Evolutionary conservation across 1,284 basidiomycete genomes (phyloP).

Genomic region (Filobasidium uniguttulatum): DNA sequence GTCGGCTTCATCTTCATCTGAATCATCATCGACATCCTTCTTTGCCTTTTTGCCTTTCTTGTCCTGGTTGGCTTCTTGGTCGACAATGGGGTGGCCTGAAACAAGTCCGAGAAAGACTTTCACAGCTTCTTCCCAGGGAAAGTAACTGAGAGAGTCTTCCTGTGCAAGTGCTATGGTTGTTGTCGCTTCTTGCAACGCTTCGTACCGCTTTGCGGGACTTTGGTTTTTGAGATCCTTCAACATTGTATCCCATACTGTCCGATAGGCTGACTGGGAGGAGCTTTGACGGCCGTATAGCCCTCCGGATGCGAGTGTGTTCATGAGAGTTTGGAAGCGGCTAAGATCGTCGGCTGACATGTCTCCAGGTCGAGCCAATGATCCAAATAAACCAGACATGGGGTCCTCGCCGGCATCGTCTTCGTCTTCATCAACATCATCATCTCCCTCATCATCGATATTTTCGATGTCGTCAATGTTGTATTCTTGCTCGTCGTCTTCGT

Average conservation of each 20-base stretch:
- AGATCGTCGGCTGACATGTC: neutral
- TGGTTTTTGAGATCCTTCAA: constrained; percentile 74
- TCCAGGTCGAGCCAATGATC: constrained; percentile 3
- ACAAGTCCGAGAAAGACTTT: constrained; percentile 85
- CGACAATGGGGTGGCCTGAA: constrained; percentile 50
- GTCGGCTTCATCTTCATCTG: constrained; percentile 43
- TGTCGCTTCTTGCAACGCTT: constrained; percentile 86
- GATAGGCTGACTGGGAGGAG: too few relatives aligned
- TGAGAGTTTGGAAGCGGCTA: constrained; percentile 5
- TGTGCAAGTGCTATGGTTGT: constrained; percentile 92
- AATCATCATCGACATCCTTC: constrained; percentile 30
- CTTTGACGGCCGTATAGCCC: constrained; percentile 43
- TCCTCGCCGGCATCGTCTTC: constrained; percentile 12
- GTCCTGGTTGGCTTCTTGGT: constrained; percentile 18
- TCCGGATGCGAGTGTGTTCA: constrained; percentile 8
- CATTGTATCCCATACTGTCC: constrained; percentile 64
- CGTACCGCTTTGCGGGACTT: constrained; percentile 63
- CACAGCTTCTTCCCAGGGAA: constrained; percentile 83
- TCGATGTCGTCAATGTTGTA: constrained; percentile 58
- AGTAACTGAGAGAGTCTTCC: constrained; percentile 89
- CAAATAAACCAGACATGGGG: constrained; percentile 45
- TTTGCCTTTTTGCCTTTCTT: too few relatives aligned
- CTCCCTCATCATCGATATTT: constrained; percentile 28
- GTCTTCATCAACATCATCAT: constrained; percentile 22
- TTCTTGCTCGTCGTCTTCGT: constrained; percentile 47